Evolutionary conservation across 2,329 filamentous ascomycete genomes (phyloP), one percentile per base, ranked within the genome.

Genomic region (Stemphylium beticola): DNA sequence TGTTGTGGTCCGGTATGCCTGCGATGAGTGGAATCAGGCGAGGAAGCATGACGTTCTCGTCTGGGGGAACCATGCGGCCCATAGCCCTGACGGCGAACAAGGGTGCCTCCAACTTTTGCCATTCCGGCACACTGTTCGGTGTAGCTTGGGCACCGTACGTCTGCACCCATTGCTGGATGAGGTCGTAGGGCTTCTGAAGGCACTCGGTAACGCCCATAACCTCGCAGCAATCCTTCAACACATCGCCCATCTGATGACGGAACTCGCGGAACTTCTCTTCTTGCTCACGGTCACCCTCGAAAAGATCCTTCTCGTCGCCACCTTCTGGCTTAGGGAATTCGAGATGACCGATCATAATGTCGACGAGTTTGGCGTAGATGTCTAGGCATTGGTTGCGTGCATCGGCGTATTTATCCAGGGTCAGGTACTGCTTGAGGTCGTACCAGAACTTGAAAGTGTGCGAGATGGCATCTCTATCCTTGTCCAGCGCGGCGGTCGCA

Each of bases 361-460:
- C 93, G 55, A 99, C 93, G 34, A 99, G 82, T 71, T 90, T 89
- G 2, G 92, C 90, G 76, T 92, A 99, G 41, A 97, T 80, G 62
- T 96, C 91, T 32, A 91, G 82, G 50, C 92, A 85, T 66, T 90
- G 83, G 60, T 92, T 76, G 46, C 93, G 87, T 36, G 93, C 90
- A 66, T 92, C 85, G 46, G 91, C 90, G 73, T 97, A 99, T 63
- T 89, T 89, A 32, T 98, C 93, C 48, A 99, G 77, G 1, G 93
- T 92, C 42, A 99, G 82, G 73, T 96, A 97, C 74, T 97, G 92
- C 81, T 99, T 99, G 41, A 99, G 83, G 72, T 99, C 95, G 73
- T 96, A 98, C 95, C 95, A 99, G 79, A 99, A 98, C 64, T 87
- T 87, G 77, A 99, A 99, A 0, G 96, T 99, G 68, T 95, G 87